Evolutionary conservation across 2,329 filamentous ascomycete species (phyloP).

Genomic region (Aspergillus latus): DNA sequence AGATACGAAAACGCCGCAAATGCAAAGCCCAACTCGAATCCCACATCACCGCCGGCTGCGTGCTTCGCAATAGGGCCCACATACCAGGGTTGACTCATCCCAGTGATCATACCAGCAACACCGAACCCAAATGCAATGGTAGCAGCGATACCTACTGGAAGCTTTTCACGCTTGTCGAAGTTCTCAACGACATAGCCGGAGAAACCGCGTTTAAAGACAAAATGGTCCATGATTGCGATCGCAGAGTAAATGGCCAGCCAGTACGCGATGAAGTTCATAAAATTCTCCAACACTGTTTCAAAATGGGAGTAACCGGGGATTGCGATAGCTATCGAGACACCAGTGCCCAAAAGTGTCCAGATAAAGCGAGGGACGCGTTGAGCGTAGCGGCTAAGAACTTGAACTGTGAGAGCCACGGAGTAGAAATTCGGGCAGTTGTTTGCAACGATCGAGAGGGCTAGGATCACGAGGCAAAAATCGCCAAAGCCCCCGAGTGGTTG

Average conservation of each 20-base stretch:
- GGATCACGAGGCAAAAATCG: conserved; percentile 67
- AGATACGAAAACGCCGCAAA: conserved; percentile 58
- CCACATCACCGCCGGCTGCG: conserved; percentile 61
- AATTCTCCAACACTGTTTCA: conserved; percentile 64
- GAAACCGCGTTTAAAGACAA: conserved; percentile 65
- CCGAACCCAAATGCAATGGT: conserved; percentile 63
- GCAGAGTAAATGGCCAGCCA: conserved; percentile 74
- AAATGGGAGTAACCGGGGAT: conserved; percentile 70
- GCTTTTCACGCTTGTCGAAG: conserved; percentile 58
- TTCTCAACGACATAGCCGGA: conserved; percentile 58
- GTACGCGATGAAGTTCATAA: conserved; percentile 68
- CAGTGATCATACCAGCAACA: conserved; percentile 63
- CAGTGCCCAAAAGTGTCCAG: conserved; percentile 64
- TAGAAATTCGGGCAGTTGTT: conserved; percentile 75
- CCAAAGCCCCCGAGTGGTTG: conserved; percentile 66
- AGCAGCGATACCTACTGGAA: conserved; percentile 66
- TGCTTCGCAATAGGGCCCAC: conserved; percentile 65
- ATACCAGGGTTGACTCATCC: conserved; percentile 71
- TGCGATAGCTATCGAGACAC: conserved; percentile 66
- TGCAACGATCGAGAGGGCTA: conserved; percentile 66
- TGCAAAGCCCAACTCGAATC: conserved; percentile 65
- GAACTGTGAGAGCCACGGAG: conserved; percentile 66
- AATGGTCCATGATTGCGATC: conserved; percentile 65
- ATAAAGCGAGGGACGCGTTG: conserved; percentile 65
- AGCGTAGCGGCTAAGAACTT: conserved; percentile 61